Conservation (phyloP, 2,329 filamentous ascomycete species). For the Parasarocladium wereldwijsianum region DNA sequence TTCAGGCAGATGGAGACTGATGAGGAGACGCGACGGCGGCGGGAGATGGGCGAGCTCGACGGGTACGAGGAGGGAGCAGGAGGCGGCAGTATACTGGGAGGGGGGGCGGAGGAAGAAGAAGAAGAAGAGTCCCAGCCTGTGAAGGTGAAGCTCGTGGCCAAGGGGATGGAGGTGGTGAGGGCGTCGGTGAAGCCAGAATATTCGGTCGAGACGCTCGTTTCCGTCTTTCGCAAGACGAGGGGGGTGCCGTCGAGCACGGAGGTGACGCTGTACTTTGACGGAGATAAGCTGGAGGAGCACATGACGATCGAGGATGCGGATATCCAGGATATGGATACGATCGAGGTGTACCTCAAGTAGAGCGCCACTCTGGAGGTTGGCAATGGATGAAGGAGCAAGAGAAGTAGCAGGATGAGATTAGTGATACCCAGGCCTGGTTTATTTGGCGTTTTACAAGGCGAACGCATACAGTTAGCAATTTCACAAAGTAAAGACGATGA, state of each 20-base stretch:
- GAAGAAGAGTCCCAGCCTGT: constrained; percentile 20
- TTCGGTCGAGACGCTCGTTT: constrained; percentile 45
- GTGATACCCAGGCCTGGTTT: too few relatives aligned
- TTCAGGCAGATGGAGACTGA: constrained; percentile 33
- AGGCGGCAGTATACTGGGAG: too few relatives aligned
- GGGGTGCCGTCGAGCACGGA: constrained; percentile 23
- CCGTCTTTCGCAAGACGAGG: constrained; percentile 43
- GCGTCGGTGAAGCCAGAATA: constrained; percentile 39
- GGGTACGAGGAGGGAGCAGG: constrained; percentile 13
- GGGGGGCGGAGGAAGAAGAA: constrained; percentile 8
- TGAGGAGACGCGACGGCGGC: constrained; percentile 30
- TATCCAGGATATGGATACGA: constrained; percentile 57
- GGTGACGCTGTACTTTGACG: constrained; percentile 59
- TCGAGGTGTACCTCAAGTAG: constrained; percentile 58
- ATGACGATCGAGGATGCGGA: constrained; percentile 50
- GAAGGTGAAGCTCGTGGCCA: constrained; percentile 38
- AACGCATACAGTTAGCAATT: too few relatives aligned
- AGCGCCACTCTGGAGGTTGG: too few relatives aligned
- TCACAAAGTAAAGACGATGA: too few relatives aligned
- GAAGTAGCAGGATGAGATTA: too few relatives aligned
- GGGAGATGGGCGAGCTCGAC: constrained; percentile 25
- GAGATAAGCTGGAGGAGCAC: constrained; percentile 50
- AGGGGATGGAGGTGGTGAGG: constrained; percentile 32
- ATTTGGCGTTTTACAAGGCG: too few relatives aligned
- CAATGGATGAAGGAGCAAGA: too few relatives aligned